Evolutionary conservation across 768 basidiomycete genomes (phyloP).

Genomic region (Ramaria rubella): DNA sequence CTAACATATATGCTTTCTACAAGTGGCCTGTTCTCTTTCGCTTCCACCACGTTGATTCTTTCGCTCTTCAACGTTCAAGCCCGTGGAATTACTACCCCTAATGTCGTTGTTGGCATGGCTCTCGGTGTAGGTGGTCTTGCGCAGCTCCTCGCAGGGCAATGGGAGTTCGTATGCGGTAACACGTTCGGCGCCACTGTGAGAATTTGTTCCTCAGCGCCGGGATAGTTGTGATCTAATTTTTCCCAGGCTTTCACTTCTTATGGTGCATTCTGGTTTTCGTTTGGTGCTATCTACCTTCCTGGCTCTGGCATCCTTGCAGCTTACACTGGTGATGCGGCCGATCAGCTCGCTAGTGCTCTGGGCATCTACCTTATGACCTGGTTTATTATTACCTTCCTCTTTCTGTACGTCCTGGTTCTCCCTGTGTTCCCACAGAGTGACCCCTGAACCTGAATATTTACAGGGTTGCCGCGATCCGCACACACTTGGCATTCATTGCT

Average conservation of each 20-base stretch:
- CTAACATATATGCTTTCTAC: background rate
- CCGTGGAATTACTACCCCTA: conserved; percentile 48
- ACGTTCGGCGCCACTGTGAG: conserved; percentile 46
- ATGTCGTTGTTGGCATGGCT: conserved; percentile 82
- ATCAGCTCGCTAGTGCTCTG: conserved; percentile 50
- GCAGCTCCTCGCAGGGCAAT: conserved; percentile 86
- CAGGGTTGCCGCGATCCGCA: conserved; percentile 5
- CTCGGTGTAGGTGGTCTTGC: conserved; percentile 77
- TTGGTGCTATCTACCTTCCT: conserved; percentile 65
- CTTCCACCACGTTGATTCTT: conserved; percentile 74
- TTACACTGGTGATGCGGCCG: conserved; percentile 29
- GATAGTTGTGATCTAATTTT: background rate
- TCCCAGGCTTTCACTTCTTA: conserved; percentile 68
- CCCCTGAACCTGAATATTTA: background rate
- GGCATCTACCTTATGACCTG: conserved; percentile 72
- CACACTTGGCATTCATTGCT: conserved; percentile 4
- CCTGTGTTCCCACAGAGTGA: background rate
- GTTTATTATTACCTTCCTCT: conserved; percentile 64
- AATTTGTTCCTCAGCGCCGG: too few species aligned
- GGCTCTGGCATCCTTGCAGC: conserved; percentile 53
- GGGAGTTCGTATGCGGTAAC: conserved; percentile 67
- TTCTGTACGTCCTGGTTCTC: conserved; percentile 40
- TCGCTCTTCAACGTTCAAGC: conserved; percentile 65
- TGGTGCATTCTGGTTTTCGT: conserved; percentile 88
- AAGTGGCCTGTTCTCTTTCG: conserved; percentile 78